A percentile compares a stretch with the other conserved stretches of the same genome.
phyloP scores from a whole-genome alignment of 225 moss, liverwort and hornwort species.

The Anthoceros angustus region DNA sequence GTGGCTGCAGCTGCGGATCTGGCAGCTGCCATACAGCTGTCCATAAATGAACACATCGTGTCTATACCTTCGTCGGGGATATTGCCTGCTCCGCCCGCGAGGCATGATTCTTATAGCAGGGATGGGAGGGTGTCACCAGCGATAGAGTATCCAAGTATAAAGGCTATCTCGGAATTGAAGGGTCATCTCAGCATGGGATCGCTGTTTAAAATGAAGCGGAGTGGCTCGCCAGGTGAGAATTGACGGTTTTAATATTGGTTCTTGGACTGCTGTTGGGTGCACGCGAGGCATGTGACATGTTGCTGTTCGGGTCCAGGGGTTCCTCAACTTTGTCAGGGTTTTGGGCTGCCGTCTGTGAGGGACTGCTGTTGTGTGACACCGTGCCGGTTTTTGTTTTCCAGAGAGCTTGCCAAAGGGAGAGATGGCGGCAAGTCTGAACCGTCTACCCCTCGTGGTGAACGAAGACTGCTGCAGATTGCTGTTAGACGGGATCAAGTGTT shows the following conservation, averaged over 20 bases:
- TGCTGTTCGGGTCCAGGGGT: too few species aligned
- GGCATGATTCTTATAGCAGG: constrained; percentile 69
- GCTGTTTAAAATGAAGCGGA: constrained; percentile 98
- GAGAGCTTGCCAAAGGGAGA: constrained; percentile 84
- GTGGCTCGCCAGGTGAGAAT: constrained; percentile 76
- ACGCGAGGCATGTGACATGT: too few species aligned
- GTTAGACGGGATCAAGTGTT: constrained; percentile 97
- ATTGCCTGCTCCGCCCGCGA: constrained; percentile 55
- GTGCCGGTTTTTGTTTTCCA: constrained; percentile 11
- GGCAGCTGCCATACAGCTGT: constrained; percentile 92
- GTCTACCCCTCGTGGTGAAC: constrained; percentile 72
- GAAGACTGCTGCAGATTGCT: constrained; percentile 86
- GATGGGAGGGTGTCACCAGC: constrained; percentile 81
- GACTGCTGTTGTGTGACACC: too few species aligned
- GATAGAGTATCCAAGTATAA: constrained; percentile 76
- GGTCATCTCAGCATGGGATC: constrained; percentile 96
- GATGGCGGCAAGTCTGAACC: constrained; percentile 84
- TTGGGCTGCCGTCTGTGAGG: background rate
- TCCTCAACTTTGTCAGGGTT: background rate
- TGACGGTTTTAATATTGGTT: constrained; percentile 4
- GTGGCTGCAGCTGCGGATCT: constrained; percentile 76
- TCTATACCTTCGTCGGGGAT: constrained; percentile 62
- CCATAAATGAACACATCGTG: constrained; percentile 67
- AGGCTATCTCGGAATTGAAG: constrained; percentile 88
- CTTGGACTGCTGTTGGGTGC: too few species aligned